phyloP scores from a whole-genome alignment of 768 basidiomycete species.

The Kwoniella newhampshirensis region DNA sequence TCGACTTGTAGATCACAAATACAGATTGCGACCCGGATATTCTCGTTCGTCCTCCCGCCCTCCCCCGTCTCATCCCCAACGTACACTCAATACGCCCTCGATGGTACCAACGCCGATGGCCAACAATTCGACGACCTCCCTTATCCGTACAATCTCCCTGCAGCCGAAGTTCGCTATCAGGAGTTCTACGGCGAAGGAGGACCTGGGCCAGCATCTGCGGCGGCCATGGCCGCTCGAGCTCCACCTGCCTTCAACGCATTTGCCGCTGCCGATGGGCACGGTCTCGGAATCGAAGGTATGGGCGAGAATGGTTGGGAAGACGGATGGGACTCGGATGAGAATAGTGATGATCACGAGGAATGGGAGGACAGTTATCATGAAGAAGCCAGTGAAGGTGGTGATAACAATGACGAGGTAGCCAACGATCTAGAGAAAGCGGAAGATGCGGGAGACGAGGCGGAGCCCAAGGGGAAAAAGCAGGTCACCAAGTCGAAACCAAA shows the following conservation, averaged over 20 bases:
- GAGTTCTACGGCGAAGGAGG: constrained; percentile 46
- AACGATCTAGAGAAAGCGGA: constrained; percentile 9
- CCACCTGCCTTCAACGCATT: constrained; percentile 44
- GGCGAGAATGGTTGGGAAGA: constrained; percentile 17
- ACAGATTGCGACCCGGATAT: constrained; percentile 91
- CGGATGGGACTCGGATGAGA: constrained; percentile 24
- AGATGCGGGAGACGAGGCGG: neutral
- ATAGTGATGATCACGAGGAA: constrained; percentile 15
- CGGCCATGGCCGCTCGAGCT: constrained; percentile 34
- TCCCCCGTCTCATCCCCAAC: constrained; percentile 37
- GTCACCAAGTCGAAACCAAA: neutral
- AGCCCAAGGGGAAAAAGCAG: too few relatives aligned
- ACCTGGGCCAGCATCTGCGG: constrained; percentile 30
- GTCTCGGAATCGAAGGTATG: constrained; percentile 32
- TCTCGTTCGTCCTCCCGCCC: constrained; percentile 93
- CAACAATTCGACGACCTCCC: constrained; percentile 33
- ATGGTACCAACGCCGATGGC: constrained; percentile 15
- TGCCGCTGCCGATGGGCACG: constrained; percentile 37
- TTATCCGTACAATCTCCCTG: constrained; percentile 41
- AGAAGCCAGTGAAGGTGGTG: constrained; percentile 17
- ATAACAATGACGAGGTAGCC: neutral
- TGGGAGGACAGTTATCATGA: constrained; percentile 26
- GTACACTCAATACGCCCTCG: constrained; percentile 25
- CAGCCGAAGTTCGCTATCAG: constrained; percentile 33
- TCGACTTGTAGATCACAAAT: constrained; percentile 40